phyloP scores from a whole-genome alignment of 345 rosid species.

The Camelina laxa region DNA sequence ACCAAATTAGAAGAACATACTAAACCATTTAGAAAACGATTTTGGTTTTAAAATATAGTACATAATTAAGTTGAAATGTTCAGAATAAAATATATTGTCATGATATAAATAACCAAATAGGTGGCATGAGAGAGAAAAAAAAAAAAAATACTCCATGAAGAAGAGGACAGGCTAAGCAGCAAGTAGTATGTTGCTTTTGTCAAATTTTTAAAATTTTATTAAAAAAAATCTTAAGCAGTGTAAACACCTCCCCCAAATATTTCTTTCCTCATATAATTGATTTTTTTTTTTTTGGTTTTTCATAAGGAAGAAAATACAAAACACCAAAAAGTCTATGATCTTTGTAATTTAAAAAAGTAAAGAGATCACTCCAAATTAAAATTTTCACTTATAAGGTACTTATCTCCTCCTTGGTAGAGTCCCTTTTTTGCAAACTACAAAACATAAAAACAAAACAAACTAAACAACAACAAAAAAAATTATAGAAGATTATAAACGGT shows the following conservation, averaged over 20 bases:
- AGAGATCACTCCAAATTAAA: neutral
- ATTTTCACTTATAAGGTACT: neutral
- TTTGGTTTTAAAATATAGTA: neutral
- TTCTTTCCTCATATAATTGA: conserved; percentile 25
- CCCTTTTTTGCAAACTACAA: neutral
- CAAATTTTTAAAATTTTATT: neutral
- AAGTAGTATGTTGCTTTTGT: conserved; percentile 21
- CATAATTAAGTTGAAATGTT: neutral
- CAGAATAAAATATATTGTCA: neutral
- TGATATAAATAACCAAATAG: conserved; percentile 5
- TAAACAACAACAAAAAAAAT: too few species aligned
- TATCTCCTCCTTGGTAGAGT: neutral
- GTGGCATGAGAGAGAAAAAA: conserved; percentile 14
- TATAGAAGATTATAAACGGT: neutral
- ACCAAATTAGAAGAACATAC: conserved; percentile 1
- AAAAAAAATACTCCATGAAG: neutral
- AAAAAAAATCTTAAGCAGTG: conserved; percentile 1
- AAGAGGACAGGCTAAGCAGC: neutral
- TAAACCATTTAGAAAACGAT: neutral
- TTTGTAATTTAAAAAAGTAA: neutral
- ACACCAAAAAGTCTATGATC: conserved; percentile 9
- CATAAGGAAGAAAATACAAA: neutral
- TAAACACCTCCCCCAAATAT: conserved; percentile 31
- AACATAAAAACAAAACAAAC: neutral
- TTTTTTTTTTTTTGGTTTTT: neutral